Base-by-base conservation (phyloP, 768 basidiomycete species). In the Boletus coccyginus region DNA sequence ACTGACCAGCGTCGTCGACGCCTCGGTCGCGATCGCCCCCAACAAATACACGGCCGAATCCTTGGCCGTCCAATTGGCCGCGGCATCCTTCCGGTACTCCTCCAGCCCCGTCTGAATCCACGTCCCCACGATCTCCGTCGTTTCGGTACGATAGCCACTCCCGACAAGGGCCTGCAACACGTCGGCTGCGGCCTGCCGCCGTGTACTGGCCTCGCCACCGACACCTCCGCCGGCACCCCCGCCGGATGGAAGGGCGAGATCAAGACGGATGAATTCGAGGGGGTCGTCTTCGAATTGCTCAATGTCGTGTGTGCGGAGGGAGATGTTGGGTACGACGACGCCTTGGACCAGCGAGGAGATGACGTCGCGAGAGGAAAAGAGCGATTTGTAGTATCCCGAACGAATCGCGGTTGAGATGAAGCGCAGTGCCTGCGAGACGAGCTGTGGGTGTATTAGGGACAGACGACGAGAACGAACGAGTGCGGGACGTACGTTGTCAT, bases 271-370 rank as follows among this genome's bases (percentile, higher is more conserved):
- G 69, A 89, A 98, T 68, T 98, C 96, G 39, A 96, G 81, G 0
- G 97, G 95, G 62, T 97, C 95, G 58, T 98, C 97, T 72, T 97
- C 94, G 65, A 99, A 98, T 70, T 94, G 87, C 65, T 99, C 97
- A 48, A 92, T 81, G 53, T 98, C 95, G 62, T 93, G 90, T 39
- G 90, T 87, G 58, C 94, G 83, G 14, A 98, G 78, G 14, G 83
- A 77, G 56, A 97, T 91, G 64, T 97, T 98, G n/a, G 96, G 94
- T 29, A 98, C 80, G 27, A 98, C 88, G 55, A 98, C 92, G 50
- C 91, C 89, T 70, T 94, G 86, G 7, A 93, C 84, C 53, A 99
- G 85, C 3, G 84, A 82, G 13, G 85, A 83, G 53, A 98, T 87
- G 1, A 88, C 94, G 2, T 89, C 87, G n/a, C 78, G 78, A 2